Evolutionary conservation across 768 basidiomycete genomes (phyloP).

Genomic region (Kondoa subrosea): DNA sequence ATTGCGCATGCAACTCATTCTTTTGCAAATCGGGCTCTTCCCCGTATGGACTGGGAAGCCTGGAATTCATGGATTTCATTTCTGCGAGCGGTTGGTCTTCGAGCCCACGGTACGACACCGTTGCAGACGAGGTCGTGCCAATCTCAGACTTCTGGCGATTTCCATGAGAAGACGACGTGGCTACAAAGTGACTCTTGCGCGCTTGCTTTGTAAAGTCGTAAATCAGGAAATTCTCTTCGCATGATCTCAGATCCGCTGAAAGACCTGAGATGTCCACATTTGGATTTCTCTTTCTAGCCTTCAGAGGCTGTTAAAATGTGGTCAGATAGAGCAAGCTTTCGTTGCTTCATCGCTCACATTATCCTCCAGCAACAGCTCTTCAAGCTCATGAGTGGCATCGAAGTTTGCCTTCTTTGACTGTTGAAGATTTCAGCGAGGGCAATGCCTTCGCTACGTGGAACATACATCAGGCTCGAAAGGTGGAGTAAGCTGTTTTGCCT

Average conservation of each 20-base stretch:
- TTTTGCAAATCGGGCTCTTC: neutral
- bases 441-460: slow-evolving; percentile 26
- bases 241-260: slow-evolving; percentile 81
- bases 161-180: neutral
- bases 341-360: slow-evolving; percentile 35
- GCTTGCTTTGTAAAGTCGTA: slow-evolving; percentile 15
- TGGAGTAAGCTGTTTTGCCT: slow-evolving; percentile 47
- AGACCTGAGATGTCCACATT: slow-evolving; percentile 72
- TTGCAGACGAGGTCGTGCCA: neutral
- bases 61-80: neutral
- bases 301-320: slow-evolving; percentile 43
- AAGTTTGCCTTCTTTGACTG: slow-evolving; percentile 99
- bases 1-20: neutral
- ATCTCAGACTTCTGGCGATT: neutral
- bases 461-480: slow-evolving; percentile 85
- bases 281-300: slow-evolving; percentile 78
- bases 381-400: slow-evolving; percentile 92
- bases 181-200: neutral
- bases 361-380: slow-evolving; percentile 86
- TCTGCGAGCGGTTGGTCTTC: slow-evolving; percentile 7
- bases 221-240: slow-evolving; percentile 75
- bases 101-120: neutral
- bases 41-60: neutral
- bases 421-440: slow-evolving; percentile 6
- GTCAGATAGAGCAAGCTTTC: neutral